A percentile compares a stretch with the other conserved stretches of the same genome.
These are phyloP conservation scores for Catenaria anguillulae DNA, from an alignment of 371 early-diverging fungal genomes.

Conservation along the genomic window DNA sequence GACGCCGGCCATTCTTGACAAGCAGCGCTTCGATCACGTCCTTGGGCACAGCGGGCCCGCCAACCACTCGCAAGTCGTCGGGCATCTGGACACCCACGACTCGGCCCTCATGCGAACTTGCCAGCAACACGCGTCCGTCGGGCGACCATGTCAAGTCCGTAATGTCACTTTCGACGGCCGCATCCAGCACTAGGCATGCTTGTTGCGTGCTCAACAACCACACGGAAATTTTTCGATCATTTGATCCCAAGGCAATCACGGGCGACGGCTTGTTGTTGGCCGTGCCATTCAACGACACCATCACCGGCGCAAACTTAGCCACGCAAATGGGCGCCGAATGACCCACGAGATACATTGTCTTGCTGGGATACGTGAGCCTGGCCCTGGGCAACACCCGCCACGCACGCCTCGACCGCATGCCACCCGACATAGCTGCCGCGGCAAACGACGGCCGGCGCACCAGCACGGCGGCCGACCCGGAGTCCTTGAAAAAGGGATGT, in stretches of 20 bases:
- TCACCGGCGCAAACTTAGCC: neutral
- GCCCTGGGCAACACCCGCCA: too few species aligned
- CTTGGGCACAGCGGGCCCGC: neutral
- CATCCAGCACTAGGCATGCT: neutral
- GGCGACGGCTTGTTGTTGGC: too few species aligned
- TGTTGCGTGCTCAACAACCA: neutral
- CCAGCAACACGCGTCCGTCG: slow-evolving; percentile 63
- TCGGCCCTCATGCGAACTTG: slow-evolving; percentile 87
- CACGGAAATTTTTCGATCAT: neutral
- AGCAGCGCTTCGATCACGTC: neutral
- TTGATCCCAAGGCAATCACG: neutral
- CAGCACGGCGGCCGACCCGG: slow-evolving; percentile 59
- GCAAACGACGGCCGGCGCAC: slow-evolving; percentile 68
- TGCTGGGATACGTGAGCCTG: too few species aligned
- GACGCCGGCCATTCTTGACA: neutral
- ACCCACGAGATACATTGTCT: too few species aligned
- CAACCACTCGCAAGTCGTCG: slow-evolving; percentile 18
- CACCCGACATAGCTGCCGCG: too few species aligned
- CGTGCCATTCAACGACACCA: neutral
- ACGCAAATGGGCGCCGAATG: neutral
- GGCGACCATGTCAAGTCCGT: slow-evolving; percentile 87
- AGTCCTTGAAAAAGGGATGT: slow-evolving; percentile 58
- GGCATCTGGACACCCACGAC: slow-evolving; percentile 55
- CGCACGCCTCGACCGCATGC: too few species aligned
- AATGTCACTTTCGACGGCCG: slow-evolving; percentile 39